These are phyloP conservation scores for Goniomonas avonlea DNA, from an alignment of 78 protist genomes.

Conservation along the genomic window DNA sequence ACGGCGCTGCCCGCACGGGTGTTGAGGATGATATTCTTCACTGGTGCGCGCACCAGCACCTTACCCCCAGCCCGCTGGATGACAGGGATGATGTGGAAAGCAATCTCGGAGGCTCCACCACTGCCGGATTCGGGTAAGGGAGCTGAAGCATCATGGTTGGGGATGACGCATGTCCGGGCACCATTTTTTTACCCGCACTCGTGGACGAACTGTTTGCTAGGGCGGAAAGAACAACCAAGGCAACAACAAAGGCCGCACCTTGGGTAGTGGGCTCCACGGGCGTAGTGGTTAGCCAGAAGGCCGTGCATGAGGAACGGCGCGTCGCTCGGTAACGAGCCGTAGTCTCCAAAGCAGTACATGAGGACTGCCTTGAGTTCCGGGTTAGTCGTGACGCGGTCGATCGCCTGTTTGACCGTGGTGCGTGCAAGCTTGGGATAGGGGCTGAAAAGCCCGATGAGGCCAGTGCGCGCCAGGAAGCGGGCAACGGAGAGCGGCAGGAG, in stretches of 20 bases:
- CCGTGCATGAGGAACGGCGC: conserved; percentile 11
- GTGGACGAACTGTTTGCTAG: too few relatives aligned
- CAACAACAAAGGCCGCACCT: too few relatives aligned
- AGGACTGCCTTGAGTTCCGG: neutral
- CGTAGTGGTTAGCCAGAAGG: neutral
- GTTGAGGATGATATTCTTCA: neutral
- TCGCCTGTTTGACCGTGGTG: neutral
- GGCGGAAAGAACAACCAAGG: too few relatives aligned
- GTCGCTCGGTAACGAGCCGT: conserved; percentile 10
- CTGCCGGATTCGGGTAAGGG: too few relatives aligned
- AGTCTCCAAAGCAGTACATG: neutral
- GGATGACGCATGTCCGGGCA: too few relatives aligned
- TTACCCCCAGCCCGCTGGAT: conserved; percentile 27
- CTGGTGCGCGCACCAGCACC: conserved; percentile 26
- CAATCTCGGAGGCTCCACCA: conserved; percentile 24
- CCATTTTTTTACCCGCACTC: too few relatives aligned
- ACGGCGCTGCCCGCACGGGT: too few relatives aligned
- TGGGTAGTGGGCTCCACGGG: conserved; percentile 30
- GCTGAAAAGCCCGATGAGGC: neutral
- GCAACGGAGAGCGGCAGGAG: neutral
- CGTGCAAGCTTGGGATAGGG: neutral
- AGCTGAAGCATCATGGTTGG: too few relatives aligned
- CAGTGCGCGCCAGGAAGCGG: neutral
- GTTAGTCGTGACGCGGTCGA: neutral
- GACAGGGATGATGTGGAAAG: neutral